Evolutionary conservation across 768 basidiomycete genomes (phyloP).

Genomic region (Leccinum boreale): DNA sequence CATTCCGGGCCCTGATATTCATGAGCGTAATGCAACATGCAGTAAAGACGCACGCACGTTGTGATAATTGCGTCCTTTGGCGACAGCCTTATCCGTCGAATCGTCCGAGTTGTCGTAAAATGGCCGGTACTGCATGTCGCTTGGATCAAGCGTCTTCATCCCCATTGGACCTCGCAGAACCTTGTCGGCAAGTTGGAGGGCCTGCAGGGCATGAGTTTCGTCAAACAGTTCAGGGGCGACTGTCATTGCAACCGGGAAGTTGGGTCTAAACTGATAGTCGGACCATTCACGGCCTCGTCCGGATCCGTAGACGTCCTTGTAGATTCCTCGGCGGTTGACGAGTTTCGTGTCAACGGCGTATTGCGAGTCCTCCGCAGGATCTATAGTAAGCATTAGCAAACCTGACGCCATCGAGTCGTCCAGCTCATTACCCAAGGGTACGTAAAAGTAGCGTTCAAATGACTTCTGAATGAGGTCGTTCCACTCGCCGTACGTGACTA

Average conservation of each 20-base stretch:
- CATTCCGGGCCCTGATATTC: conserved; percentile 77
- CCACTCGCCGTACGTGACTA: conserved; percentile 92
- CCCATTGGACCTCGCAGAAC: conserved; percentile 85
- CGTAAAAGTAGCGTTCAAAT: conserved; percentile 89
- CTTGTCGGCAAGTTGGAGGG: conserved; percentile 76
- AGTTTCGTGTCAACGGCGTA: conserved; percentile 69
- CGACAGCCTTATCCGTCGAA: conserved; percentile 72
- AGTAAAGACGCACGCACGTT: conserved; percentile 47
- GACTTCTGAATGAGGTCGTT: conserved; percentile 74
- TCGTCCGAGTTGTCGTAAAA: conserved; percentile 95
- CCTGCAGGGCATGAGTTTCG: conserved; percentile 70
- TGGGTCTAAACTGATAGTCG: conserved; percentile 92
- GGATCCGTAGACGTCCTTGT: conserved; percentile 97
- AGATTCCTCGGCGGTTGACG: conserved; percentile 90
- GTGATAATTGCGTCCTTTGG: conserved; percentile 95
- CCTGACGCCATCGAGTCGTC: not conserved
- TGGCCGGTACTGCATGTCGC: conserved; percentile 85
- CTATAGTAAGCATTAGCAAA: conserved; percentile 35
- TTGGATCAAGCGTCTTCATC: conserved; percentile 93
- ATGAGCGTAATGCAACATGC: conserved; percentile 12
- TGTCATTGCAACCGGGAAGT: conserved; percentile 95
- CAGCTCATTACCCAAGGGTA: conserved; percentile 60
- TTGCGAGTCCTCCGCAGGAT: conserved; percentile 64
- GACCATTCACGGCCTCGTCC: conserved; percentile 88
- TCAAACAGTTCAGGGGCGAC: conserved; percentile 96